These are phyloP conservation scores for Thelephora terrestris DNA, from an alignment of 1,284 basidiomycete genomes.

Conservation along the genomic window DNA sequence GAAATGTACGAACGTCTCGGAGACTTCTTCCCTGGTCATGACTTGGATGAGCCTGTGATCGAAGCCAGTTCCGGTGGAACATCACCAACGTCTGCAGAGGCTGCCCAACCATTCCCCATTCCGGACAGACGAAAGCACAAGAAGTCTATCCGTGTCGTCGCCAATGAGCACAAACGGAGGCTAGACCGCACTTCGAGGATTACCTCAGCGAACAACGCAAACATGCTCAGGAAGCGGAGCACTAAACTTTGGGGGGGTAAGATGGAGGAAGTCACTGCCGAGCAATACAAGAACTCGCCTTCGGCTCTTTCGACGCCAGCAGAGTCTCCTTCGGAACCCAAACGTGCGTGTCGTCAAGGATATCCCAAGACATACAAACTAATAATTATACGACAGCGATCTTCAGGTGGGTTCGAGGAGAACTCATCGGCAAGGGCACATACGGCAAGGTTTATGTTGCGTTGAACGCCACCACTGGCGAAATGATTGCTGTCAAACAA, in stretches of 20 bases:
- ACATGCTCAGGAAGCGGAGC: constrained; percentile 67
- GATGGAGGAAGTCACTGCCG: constrained; percentile 87
- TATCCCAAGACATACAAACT: constrained; percentile 8
- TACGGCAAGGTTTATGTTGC: constrained; percentile 96
- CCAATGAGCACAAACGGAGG: constrained; percentile 67
- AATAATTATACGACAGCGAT: constrained; percentile 44
- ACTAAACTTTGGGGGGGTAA: constrained; percentile 96
- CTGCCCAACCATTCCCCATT: constrained; percentile 25
- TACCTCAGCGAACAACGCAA: constrained; percentile 34
- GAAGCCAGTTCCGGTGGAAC: constrained; percentile 73
- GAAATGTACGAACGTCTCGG: constrained; percentile 91
- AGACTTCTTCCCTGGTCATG: constrained; percentile 93
- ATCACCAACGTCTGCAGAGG: constrained; percentile 66
- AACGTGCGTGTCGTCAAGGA: constrained; percentile 34
- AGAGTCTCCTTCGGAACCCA: constrained; percentile 45
- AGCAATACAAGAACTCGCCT: constrained; percentile 39
- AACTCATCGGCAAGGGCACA: constrained; percentile 93
- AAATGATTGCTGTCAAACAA: constrained; percentile 99
- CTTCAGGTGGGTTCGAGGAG: constrained; percentile 98
- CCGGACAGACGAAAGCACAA: constrained; percentile 47
- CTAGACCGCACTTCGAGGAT: constrained; percentile 50
- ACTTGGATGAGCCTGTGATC: constrained; percentile 92
- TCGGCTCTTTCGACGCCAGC: constrained; percentile 34
- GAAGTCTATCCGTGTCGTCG: constrained; percentile 91
- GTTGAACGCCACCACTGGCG: constrained; percentile 95